Evolutionary conservation across 768 basidiomycete genomes (phyloP).

Genomic region (Suillus lakei): DNA sequence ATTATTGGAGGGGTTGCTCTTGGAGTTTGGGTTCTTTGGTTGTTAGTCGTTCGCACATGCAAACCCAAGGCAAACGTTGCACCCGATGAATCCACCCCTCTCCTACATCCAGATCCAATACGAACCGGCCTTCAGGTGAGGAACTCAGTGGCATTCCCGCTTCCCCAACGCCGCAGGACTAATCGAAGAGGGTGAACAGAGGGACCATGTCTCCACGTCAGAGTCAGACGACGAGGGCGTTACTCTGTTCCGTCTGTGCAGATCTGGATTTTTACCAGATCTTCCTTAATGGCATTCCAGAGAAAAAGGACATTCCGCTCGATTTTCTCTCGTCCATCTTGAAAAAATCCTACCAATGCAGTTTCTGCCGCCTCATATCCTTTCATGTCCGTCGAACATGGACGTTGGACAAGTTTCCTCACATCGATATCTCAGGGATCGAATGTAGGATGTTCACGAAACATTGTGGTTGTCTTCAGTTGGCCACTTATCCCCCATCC

Average conservation of each 20-base stretch:
- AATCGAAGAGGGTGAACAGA: neutral
- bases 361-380: constrained; percentile 7
- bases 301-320: constrained; percentile 1
- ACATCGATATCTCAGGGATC: constrained; percentile 6
- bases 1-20: neutral
- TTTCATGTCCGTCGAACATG: constrained; percentile 10
- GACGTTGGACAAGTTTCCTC: constrained; percentile 9
- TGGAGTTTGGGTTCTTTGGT: neutral
- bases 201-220: neutral
- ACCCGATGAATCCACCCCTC: neutral
- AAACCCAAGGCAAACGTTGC: neutral
- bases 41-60: neutral
- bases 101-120: neutral
- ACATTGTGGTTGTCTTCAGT: neutral
- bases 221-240: neutral
- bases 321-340: constrained; percentile 7
- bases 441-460: constrained; percentile 5
- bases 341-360: constrained; percentile 10
- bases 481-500: neutral
- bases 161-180: neutral
- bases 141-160: neutral
- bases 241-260: constrained; percentile 12
- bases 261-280: constrained; percentile 3
- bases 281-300: constrained; percentile 6
- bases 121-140: neutral